These are phyloP conservation scores for Yamadazyma olivae DNA, from an alignment of 805 yeast species.

Conservation along the genomic window DNA sequence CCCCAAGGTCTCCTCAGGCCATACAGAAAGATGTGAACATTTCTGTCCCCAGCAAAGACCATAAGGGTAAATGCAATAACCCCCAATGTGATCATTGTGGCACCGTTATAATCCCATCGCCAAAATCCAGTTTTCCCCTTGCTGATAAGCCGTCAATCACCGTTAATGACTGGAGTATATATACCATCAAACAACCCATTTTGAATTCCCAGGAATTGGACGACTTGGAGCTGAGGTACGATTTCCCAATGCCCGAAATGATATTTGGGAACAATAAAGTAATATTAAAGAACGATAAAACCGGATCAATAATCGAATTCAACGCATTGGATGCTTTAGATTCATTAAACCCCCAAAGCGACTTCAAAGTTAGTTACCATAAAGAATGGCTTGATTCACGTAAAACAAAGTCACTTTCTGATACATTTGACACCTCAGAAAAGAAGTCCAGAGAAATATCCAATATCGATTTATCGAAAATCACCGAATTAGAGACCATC, in stretches of 20 bases:
- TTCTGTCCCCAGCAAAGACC: conserved; percentile 44
- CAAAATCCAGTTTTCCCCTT: conserved; percentile 61
- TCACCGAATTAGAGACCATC: conserved; percentile 52
- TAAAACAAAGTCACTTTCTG: conserved; percentile 18
- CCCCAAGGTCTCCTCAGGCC: not conserved
- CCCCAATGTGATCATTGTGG: conserved; percentile 66
- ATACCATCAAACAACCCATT: conserved; percentile 73
- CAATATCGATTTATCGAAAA: conserved; percentile 32
- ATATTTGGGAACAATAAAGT: conserved; percentile 84
- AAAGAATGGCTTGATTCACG: conserved; percentile 66
- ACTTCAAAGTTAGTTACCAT: conserved; percentile 73
- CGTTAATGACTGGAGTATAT: conserved; percentile 72
- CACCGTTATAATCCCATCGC: conserved; percentile 73
- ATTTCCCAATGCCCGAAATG: conserved; percentile 94
- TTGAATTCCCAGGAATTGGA: conserved; percentile 73
- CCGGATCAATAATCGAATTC: conserved; percentile 52
- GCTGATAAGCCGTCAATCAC: conserved; percentile 67
- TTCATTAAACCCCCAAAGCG: conserved; percentile 30
- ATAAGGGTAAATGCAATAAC: conserved; percentile 33
- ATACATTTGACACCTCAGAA: conserved; percentile 19
- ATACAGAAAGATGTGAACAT: conserved; percentile 1
- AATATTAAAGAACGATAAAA: conserved; percentile 40
- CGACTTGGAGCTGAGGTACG: conserved; percentile 49
- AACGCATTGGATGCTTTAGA: conserved; percentile 72
- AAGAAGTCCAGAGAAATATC: conserved; percentile 23